Percentiles rank a stretch among this genome's conserved stretches.
phyloP scores from a whole-genome alignment of 2,329 filamentous ascomycete species.

The Fusarium coicis region DNA sequence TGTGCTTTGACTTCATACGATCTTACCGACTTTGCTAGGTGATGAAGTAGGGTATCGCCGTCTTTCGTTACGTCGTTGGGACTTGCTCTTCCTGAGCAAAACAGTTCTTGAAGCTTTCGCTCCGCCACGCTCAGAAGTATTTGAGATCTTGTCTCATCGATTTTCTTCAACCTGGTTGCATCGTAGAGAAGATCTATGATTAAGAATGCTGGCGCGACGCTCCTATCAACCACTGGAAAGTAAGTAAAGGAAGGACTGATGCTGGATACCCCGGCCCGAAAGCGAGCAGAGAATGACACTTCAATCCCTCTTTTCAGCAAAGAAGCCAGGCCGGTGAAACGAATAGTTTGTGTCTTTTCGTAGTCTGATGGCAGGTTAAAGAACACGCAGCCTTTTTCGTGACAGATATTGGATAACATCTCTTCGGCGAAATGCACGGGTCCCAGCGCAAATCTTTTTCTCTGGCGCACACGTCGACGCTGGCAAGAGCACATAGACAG shows the following conservation, averaged over 20 bases:
- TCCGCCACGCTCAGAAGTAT: rapidly evolving
- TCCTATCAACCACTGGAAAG: rapidly evolving
- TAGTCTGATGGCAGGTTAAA: rapidly evolving
- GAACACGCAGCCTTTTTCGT: neutral
- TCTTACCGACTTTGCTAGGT: rapidly evolving
- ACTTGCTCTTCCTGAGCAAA: neutral
- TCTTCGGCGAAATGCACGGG: neutral
- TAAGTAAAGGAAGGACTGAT: neutral
- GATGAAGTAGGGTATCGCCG: rapidly evolving
- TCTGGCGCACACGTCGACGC: neutral
- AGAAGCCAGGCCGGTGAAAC: rapidly evolving
- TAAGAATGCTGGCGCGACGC: rapidly evolving
- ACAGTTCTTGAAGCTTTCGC: neutral
- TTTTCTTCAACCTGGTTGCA: rapidly evolving
- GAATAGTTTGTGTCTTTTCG: rapidly evolving
- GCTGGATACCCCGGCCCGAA: rapidly evolving
- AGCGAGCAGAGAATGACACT: rapidly evolving
- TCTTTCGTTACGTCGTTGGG: rapidly evolving
- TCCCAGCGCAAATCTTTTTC: rapidly evolving
- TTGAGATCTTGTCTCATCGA: rapidly evolving
- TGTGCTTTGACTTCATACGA: rapidly evolving
- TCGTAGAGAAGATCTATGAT: rapidly evolving
- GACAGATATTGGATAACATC: rapidly evolving
- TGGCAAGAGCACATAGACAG: neutral
- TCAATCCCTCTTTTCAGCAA: rapidly evolving